Evolutionary conservation across 225 moss, liverwort and hornwort species (phyloP).

Genomic region (Climacium dendroides): DNA sequence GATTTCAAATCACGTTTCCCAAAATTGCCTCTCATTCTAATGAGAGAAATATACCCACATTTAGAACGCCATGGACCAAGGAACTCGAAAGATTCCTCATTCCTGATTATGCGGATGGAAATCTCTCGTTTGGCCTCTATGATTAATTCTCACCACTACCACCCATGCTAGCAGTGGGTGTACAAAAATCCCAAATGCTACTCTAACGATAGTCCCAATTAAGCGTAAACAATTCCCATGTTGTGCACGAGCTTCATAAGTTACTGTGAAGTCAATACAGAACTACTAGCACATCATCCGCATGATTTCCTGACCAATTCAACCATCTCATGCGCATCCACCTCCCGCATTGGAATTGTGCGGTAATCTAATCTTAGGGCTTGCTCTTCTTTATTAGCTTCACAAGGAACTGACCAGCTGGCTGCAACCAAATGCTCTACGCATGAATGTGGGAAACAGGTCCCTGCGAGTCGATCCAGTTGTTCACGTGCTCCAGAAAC

Average conservation of each 20-base stretch:
- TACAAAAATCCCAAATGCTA: background rate
- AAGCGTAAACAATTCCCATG: background rate
- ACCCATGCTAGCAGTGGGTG: background rate
- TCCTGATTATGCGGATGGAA: background rate
- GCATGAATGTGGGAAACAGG: background rate
- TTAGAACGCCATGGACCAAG: background rate
- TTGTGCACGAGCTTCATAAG: background rate
- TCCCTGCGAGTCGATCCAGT: constrained; percentile 56
- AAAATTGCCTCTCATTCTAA: background rate
- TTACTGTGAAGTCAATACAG: background rate
- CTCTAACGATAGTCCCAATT: background rate
- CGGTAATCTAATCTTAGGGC: background rate
- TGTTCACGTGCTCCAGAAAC: constrained; percentile 63
- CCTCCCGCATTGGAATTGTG: background rate
- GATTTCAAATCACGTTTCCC: background rate
- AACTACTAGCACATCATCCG: background rate
- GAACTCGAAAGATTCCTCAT: background rate
- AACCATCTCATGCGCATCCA: background rate
- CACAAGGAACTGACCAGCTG: background rate
- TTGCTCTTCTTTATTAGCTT: background rate
- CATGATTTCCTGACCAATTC: background rate
- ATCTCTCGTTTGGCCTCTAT: background rate
- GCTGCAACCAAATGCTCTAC: background rate
- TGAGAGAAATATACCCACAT: background rate
- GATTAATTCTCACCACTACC: background rate